Evolutionary conservation across 345 rosid species (phyloP).

Genomic region (Dipteronia dyeriana): DNA sequence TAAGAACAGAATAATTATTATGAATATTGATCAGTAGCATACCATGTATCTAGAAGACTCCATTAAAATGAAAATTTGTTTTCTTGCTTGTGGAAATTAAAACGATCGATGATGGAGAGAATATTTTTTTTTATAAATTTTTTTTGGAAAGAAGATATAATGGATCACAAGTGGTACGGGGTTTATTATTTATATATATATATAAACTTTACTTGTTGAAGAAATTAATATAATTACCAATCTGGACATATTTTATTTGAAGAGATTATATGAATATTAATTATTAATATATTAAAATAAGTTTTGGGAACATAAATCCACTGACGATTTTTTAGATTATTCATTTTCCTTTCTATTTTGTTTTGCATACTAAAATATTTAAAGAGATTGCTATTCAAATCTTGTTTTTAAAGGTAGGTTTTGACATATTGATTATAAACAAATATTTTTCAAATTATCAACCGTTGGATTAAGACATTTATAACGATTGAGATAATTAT

Average conservation of each 20-base stretch:
- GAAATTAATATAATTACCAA: too few relatives aligned
- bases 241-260: too few relatives aligned
- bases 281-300: too few relatives aligned
- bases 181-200: neutral
- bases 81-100: neutral
- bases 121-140: neutral
- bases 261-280: neutral
- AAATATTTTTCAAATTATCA: too few relatives aligned
- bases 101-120: neutral
- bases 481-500: too few relatives aligned
- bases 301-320: neutral
- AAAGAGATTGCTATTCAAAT: neutral
- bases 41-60: constrained; percentile 17
- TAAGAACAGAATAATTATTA: neutral
- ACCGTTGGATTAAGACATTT: too few relatives aligned
- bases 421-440: too few relatives aligned
- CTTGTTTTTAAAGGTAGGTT: neutral
- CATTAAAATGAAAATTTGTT: neutral
- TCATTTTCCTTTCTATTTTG: neutral
- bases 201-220: too few relatives aligned
- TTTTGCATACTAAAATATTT: too few relatives aligned
- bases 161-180: neutral
- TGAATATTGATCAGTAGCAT: neutral
- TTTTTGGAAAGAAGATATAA: neutral
- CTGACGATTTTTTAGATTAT: neutral